Base-by-base conservation (phyloP, 2,329 filamentous ascomycete genomes). In the Rutstroemia sp. region DNA sequence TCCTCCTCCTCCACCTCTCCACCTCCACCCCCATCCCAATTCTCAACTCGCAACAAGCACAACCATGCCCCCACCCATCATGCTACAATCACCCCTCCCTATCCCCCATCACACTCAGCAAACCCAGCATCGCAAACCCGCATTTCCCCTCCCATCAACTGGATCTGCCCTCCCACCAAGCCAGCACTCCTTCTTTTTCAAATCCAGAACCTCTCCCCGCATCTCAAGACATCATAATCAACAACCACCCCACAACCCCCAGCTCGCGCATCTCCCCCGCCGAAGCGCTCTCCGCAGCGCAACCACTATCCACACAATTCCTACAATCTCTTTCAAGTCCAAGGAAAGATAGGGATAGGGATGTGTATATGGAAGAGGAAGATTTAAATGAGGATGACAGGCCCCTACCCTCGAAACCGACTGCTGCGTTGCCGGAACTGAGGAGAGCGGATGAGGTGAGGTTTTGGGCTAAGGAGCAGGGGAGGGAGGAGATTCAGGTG, bases 131-230 rank as follows among this genome's bases (percentile, higher is more conserved):
- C 50, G 23, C 42, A 6, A 56, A 63, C 21, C 65, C 65, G 2
- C 62, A 67, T 51, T 67, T 67, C 45, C 64, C 65, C 19, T 30
- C 55, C 1, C 64, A 67, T 41, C 64, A 67, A 58, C n/a, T n/a
- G n/a, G n/a, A n/a, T n/a, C n/a, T n/a, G n/a, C 64, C 65, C 19
- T 30, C 55, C 1, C 64, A 67, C 41, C 64, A 67, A 58, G 41
- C 62, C 27, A 41, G 45, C 12, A 2, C 30, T 25, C 53, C 12
- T 19, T 19, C 16, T 41, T 47, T 21, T 38, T 45, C 10, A 34
- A 30, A 30, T 30, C 27, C 27, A 30, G 27, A 3, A 30, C 27
- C 27, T 9, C 27, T 10, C 10, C 39, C 19, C n/a, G 21, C 12
- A 16, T 14, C 50, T 10, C 44, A 41, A 41, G 39, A 41, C 12